Conservation (phyloP, 768 basidiomycete genomes). For the Favolaschia claudopus region DNA sequence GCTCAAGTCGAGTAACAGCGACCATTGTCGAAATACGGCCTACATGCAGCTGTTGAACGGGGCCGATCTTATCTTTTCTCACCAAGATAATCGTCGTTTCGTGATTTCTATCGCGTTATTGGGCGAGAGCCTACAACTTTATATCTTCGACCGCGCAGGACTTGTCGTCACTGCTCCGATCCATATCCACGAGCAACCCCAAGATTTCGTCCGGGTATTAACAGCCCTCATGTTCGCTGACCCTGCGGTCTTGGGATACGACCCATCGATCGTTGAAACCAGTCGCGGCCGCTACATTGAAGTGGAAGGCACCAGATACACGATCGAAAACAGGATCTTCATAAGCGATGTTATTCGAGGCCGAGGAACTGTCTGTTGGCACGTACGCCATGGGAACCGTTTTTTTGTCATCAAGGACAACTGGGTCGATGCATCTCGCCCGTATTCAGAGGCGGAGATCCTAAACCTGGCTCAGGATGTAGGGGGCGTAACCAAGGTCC, state of each 20-base stretch:
- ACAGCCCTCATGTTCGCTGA: constrained; percentile 5
- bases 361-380: constrained; percentile 10
- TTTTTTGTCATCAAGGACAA: constrained; percentile 14
- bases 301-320: neutral
- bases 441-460: constrained; percentile 1
- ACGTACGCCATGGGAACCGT: neutral
- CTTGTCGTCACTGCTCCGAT: neutral
- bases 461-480: neutral
- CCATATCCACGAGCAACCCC: neutral
- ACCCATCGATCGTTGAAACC: neutral
- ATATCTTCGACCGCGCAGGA: constrained; percentile 8
- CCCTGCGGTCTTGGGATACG: neutral
- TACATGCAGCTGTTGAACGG: neutral
- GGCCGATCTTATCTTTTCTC: constrained; percentile 1
- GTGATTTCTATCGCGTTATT: neutral
- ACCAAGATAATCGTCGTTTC: constrained; percentile 6
- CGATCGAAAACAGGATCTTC: neutral
- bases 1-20: neutral
- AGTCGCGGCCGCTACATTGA: neutral
- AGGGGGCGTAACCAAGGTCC: constrained; percentile 4
- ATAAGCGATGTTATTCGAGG: constrained; percentile 11
- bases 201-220: constrained; percentile 2
- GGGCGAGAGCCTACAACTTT: neutral
- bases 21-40: neutral
- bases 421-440: constrained; percentile 3